These are phyloP conservation scores for Exserohilum rostratum DNA, from an alignment of 2,329 filamentous ascomycete species.

Conservation along the genomic window DNA sequence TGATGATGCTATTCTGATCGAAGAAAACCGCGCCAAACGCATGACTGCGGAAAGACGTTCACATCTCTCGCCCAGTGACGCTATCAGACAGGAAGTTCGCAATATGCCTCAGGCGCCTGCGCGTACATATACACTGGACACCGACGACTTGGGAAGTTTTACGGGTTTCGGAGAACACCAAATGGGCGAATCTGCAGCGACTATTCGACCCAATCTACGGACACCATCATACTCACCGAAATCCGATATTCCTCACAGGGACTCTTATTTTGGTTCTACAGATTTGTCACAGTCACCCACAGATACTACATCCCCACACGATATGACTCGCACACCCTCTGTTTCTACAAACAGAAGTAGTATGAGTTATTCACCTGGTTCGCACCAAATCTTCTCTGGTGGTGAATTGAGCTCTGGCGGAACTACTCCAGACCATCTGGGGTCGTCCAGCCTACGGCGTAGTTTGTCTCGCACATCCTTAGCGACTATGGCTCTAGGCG, in stretches of 20 bases:
- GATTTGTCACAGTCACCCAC: slow-evolving; percentile 24
- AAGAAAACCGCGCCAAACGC: slow-evolving; percentile 41
- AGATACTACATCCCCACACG: not conserved
- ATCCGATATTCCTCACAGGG: slow-evolving; percentile 19
- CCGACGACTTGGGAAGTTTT: slow-evolving; percentile 28
- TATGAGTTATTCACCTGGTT: slow-evolving; percentile 21
- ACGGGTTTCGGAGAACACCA: slow-evolving; percentile 17
- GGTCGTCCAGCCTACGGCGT: slow-evolving; percentile 19
- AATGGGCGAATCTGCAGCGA: slow-evolving; percentile 20
- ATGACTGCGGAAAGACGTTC: slow-evolving; percentile 30
- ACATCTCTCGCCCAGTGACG: slow-evolving; percentile 38
- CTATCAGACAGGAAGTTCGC: slow-evolving; percentile 33
- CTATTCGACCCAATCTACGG: slow-evolving; percentile 18
- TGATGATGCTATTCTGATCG: slow-evolving; percentile 39
- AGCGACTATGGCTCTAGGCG: slow-evolving; percentile 31
- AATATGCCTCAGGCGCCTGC: slow-evolving; percentile 32
- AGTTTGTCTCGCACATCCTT: slow-evolving; percentile 30
- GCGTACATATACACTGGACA: slow-evolving; percentile 37
- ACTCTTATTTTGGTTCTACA: slow-evolving; percentile 21
- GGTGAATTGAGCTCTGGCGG: slow-evolving; percentile 20
- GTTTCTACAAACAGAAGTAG: slow-evolving; percentile 27
- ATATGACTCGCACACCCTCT: slow-evolving; percentile 20
- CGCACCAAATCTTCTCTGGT: slow-evolving; percentile 9
- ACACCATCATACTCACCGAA: slow-evolving; percentile 21
- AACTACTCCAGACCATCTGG: slow-evolving; percentile 29